These are phyloP conservation scores for Septoria linicola DNA, from an alignment of 2,329 filamentous ascomycete genomes.

Conservation along the genomic window DNA sequence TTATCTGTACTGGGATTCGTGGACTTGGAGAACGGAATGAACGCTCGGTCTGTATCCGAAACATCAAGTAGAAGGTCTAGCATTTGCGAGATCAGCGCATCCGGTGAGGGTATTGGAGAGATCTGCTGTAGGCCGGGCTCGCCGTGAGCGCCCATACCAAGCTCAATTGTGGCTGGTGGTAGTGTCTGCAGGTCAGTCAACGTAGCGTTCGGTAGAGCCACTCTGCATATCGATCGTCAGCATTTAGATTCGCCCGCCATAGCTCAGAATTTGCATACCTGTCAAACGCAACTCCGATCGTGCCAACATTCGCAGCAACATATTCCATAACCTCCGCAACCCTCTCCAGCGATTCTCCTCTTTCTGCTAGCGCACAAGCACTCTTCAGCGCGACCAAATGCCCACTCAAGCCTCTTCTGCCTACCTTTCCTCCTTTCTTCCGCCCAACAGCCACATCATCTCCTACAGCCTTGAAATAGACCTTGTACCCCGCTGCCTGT, in stretches of 20 bases:
- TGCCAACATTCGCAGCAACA: slow-evolving; percentile 39
- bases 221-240: slow-evolving; percentile 27
- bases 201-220: slow-evolving; percentile 49
- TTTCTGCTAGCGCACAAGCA: slow-evolving; percentile 55
- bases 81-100: slow-evolving; percentile 38
- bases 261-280: slow-evolving; percentile 25
- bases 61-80: slow-evolving; percentile 39
- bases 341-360: slow-evolving; percentile 35
- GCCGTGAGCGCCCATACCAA: slow-evolving; percentile 68
- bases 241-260: not conserved
- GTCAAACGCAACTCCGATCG: slow-evolving; percentile 39
- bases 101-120: slow-evolving; percentile 44
- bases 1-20: slow-evolving; percentile 33
- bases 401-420: slow-evolving; percentile 61
- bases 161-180: slow-evolving; percentile 54
- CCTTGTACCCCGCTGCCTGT: slow-evolving; percentile 54
- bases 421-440: slow-evolving; percentile 57
- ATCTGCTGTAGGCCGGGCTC: slow-evolving; percentile 62
- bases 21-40: slow-evolving; percentile 39
- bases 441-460: slow-evolving; percentile 65
- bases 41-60: slow-evolving; percentile 37
- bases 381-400: slow-evolving; percentile 61
- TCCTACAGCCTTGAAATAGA: slow-evolving; percentile 60
- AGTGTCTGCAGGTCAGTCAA: slow-evolving; percentile 61
- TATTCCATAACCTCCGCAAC: slow-evolving; percentile 42